phyloP scores from a whole-genome alignment of 768 basidiomycete species.

The Russula virescens region DNA sequence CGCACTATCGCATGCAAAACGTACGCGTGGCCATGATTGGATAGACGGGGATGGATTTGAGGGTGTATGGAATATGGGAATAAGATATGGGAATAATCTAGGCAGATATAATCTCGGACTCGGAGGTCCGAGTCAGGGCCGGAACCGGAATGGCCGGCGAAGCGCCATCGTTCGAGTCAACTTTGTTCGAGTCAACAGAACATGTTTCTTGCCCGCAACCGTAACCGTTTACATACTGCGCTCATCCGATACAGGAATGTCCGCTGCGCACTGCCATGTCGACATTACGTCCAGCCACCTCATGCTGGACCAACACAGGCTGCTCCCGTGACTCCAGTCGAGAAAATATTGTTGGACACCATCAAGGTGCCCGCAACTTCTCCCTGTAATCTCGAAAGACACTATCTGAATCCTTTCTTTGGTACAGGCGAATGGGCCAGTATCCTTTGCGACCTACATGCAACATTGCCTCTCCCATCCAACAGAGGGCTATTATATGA shows the following conservation, averaged over 20 bases:
- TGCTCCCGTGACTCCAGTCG: slow-evolving; percentile 34
- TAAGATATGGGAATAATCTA: too few species aligned
- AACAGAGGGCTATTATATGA: slow-evolving; percentile 89
- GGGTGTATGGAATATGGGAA: too few species aligned
- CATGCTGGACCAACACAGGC: neutral
- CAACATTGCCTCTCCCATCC: slow-evolving; percentile 87
- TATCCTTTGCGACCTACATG: slow-evolving; percentile 88
- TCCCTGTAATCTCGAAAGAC: neutral
- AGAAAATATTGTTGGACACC: slow-evolving; percentile 62
- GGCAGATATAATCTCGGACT: too few species aligned
- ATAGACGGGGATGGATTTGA: neutral
- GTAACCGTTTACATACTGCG: neutral
- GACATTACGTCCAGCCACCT: slow-evolving; percentile 2
- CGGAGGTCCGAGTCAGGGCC: neutral
- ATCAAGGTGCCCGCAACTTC: slow-evolving; percentile 52
- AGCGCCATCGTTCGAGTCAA: neutral
- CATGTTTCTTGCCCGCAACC: slow-evolving; percentile 6
- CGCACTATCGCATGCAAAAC: slow-evolving; percentile 24
- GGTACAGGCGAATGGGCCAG: slow-evolving; percentile 75
- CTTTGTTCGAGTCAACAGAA: slow-evolving; percentile 11
- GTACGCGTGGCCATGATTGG: slow-evolving; percentile 59
- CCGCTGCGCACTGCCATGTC: neutral
- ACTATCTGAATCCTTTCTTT: neutral
- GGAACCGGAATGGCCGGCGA: neutral
- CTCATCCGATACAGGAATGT: neutral